Base-by-base conservation (phyloP, 1,284 basidiomycete species). In the Termitomyces sp. region DNA sequence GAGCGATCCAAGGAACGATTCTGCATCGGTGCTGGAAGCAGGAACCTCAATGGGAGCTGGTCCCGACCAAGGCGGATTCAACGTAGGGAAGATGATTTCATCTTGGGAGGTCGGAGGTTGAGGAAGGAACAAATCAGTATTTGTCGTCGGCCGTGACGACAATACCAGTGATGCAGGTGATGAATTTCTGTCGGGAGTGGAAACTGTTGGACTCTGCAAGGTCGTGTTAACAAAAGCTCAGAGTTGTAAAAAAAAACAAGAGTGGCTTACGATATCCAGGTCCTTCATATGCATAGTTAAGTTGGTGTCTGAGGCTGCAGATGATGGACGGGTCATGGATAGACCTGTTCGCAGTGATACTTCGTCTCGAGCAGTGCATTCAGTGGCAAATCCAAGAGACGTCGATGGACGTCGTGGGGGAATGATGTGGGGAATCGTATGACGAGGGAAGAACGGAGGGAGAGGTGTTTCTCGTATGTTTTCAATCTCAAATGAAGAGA, bases 361-460 rank as follows among this genome's bases (percentile, higher is more conserved):
- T 1, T 47, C 33, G 34, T 58, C 58, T 39, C 56, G 46, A 24
- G 46, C 40, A 17, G 33, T 38, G 26, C 26, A 57, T 49, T 41
- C 56, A 38, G 53, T 59, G 30, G 54, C 47, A 44, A 70, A 71
- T n/a, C 67, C 68, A 28, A 72, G 63, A 34, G 70, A 68, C 9
- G 67, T 70, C 31, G 70, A 71, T 31, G 70, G 69, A 2, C 67
- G 65, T 43, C 65, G 65, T 24, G 68, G 69, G 19, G 62, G 45
- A 39, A 60, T 50, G 38, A 58, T 39, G 21, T 66, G 65, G 34
- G 59, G 64, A 52, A 63, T 63, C 13, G 62, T 58, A 33, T 58
- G 59, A 43, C 63, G 65, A 13, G 66, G 67, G 50, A 64, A 67
- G 52, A 57, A 60, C 28, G 61, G 57, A 34, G 65, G 63, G 47